Conservation (phyloP, 1,139 yeast species). For the Geotrichum phurueaensis region DNA sequence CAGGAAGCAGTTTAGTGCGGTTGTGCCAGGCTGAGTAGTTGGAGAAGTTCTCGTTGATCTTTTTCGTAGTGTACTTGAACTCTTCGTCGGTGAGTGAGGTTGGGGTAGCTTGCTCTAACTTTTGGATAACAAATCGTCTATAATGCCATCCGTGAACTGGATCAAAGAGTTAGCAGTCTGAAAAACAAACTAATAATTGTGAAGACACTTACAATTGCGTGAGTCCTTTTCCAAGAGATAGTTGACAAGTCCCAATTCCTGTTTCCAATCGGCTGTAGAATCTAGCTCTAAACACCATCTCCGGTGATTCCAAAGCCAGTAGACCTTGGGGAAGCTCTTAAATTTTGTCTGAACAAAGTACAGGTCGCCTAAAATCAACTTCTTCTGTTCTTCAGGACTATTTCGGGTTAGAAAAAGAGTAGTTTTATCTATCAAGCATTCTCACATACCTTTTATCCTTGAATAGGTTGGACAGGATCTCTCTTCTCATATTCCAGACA, state of each 20-base stretch:
- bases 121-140: slow-evolving; percentile 61
- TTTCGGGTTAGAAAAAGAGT: slow-evolving; percentile 3
- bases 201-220: slow-evolving; percentile 48
- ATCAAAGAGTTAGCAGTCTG: background rate
- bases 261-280: slow-evolving; percentile 56
- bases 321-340: slow-evolving; percentile 73
- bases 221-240: slow-evolving; percentile 66
- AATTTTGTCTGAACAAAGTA: slow-evolving; percentile 54
- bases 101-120: slow-evolving; percentile 42
- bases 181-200: background rate
- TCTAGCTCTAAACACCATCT: slow-evolving; percentile 66
- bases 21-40: slow-evolving; percentile 97
- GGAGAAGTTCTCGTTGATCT: slow-evolving; percentile 77
- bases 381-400: slow-evolving; percentile 26
- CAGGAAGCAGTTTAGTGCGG: slow-evolving; percentile 63
- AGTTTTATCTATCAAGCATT: background rate
- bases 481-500: slow-evolving; percentile 84
- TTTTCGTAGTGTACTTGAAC: slow-evolving; percentile 68
- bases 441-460: background rate
- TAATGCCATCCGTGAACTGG: slow-evolving; percentile 87
- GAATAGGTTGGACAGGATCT: slow-evolving; percentile 42
- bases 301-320: slow-evolving; percentile 96
- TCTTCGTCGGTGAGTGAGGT: slow-evolving; percentile 44
- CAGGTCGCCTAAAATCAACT: slow-evolving; percentile 54
- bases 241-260: slow-evolving; percentile 63